A percentile compares a stretch with the other conserved stretches of the same genome.
Evolutionary conservation across 2,329 filamentous ascomycete genomes (phyloP).

Genomic region (Pyricularia pennisetigena): DNA sequence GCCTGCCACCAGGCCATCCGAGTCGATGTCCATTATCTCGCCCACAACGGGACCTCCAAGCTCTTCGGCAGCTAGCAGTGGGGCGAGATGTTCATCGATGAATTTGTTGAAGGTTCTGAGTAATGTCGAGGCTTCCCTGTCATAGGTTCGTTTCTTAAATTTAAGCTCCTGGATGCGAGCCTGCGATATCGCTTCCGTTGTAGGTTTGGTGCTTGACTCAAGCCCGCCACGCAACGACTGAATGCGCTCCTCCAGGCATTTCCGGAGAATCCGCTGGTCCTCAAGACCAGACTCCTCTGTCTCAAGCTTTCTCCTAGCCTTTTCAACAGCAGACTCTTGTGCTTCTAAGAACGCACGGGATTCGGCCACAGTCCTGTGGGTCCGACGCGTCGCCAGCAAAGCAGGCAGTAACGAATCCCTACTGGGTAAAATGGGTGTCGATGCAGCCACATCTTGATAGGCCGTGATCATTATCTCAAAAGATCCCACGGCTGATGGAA

Average conservation of each 20-base stretch:
- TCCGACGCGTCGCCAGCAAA: constrained; percentile 60
- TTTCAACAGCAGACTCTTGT: constrained; percentile 30
- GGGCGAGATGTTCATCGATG: constrained; percentile 58
- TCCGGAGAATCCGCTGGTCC: constrained; percentile 46
- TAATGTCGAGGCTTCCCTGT: constrained; percentile 49
- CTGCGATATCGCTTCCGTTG: constrained; percentile 49
- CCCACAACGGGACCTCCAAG: constrained; percentile 76
- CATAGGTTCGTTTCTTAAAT: constrained; percentile 48
- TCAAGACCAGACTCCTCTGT: constrained; percentile 37
- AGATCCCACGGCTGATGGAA: constrained; percentile 16
- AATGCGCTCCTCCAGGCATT: constrained; percentile 47
- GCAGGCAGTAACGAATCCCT: constrained; percentile 60
- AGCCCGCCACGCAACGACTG: constrained; percentile 46
- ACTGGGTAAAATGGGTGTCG: constrained; percentile 56
- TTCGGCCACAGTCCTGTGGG: constrained; percentile 53
- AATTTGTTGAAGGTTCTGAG: constrained; percentile 59
- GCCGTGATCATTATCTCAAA: constrained; percentile 48
- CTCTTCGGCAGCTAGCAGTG: constrained; percentile 75
- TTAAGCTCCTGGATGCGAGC: constrained; percentile 54
- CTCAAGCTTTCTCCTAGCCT: constrained; percentile 36
- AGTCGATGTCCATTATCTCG: constrained; percentile 55
- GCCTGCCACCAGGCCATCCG: constrained; percentile 47
- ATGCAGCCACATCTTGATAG: constrained; percentile 52
- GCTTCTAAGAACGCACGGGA: constrained; percentile 48
- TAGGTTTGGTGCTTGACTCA: constrained; percentile 45